Evolutionary conservation across 352 stramenopile genomes (phyloP).

Genomic region (Globisporangium parvum): DNA sequence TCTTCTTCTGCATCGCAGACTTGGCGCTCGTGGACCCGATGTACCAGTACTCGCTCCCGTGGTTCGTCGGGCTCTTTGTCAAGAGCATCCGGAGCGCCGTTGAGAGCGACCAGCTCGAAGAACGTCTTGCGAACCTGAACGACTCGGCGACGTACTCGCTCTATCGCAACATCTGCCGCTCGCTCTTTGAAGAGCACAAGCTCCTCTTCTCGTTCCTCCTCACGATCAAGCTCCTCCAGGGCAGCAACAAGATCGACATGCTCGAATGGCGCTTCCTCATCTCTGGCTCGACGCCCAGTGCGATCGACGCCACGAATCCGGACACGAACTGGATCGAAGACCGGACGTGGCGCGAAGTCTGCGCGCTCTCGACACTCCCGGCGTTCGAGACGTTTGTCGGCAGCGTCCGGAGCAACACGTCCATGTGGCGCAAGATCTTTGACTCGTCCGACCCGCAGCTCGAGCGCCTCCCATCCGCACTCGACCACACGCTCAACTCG

Average conservation of each 20-base stretch:
- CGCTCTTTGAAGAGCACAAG: slow-evolving; percentile 94
- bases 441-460: slow-evolving; percentile 34
- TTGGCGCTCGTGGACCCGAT: slow-evolving; percentile 89
- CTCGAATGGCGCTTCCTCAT: slow-evolving; percentile 93
- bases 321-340: slow-evolving; percentile 33
- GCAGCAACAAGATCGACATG: slow-evolving; percentile 73
- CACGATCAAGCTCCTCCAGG: slow-evolving; percentile 82
- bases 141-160: slow-evolving; percentile 92
- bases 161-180: slow-evolving; percentile 92
- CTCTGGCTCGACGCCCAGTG: slow-evolving; percentile 61
- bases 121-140: slow-evolving; percentile 82
- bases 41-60: slow-evolving; percentile 94
- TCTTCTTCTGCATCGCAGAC: slow-evolving; percentile 93
- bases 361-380: slow-evolving; percentile 28
- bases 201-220: slow-evolving; percentile 92
- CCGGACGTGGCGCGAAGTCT: slow-evolving; percentile 33
- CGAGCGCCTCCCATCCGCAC: slow-evolving; percentile 24
- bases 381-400: slow-evolving; percentile 21
- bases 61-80: slow-evolving; percentile 90
- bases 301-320: slow-evolving; percentile 19
- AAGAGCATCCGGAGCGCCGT: slow-evolving; percentile 82
- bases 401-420: slow-evolving; percentile 20
- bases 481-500: slow-evolving; percentile 26
- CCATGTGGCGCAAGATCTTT: slow-evolving; percentile 36
- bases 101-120: slow-evolving; percentile 80